Conservation (phyloP, 345 rosid genomes). For the Gynandropsis gynandra region DNA sequence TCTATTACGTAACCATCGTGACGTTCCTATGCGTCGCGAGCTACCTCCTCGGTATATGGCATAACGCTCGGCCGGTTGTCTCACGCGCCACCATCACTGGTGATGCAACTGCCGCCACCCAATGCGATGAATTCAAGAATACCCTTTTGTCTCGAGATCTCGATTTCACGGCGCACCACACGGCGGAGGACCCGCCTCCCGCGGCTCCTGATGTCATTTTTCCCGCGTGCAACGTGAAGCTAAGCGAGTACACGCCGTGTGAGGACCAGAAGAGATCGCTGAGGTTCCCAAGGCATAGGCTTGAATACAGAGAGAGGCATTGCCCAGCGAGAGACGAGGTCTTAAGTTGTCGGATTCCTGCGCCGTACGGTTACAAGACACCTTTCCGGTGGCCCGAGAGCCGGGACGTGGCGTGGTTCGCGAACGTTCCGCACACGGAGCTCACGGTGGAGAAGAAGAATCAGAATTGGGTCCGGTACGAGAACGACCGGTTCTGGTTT, state of each 20-base stretch:
- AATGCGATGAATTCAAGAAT: neutral
- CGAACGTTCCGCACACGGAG: constrained; percentile 85
- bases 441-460: constrained; percentile 76
- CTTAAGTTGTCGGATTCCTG: constrained; percentile 63
- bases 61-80: constrained; percentile 20
- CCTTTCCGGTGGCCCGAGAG: constrained; percentile 93
- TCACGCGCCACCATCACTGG: constrained; percentile 23
- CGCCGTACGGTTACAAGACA: constrained; percentile 62
- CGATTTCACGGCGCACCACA: constrained; percentile 66
- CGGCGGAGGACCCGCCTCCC: constrained; percentile 36
- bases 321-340: constrained; percentile 35
- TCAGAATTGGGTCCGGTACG: constrained; percentile 79
- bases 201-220: constrained; percentile 32
- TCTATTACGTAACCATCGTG: constrained; percentile 34
- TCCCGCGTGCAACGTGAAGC: constrained; percentile 47
- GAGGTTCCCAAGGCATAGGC: constrained; percentile 41
- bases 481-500: constrained; percentile 61
- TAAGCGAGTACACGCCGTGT: constrained; percentile 71
- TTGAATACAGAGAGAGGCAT: constrained; percentile 75
- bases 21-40: constrained; percentile 42
- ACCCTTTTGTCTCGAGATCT: constrained; percentile 42
- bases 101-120: neutral
- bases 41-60: constrained; percentile 53
- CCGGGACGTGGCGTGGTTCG: constrained; percentile 75
- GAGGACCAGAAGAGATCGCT: constrained; percentile 60